Percentiles rank a stretch among this genome's conserved stretches.
Evolutionary conservation across 2,329 filamentous ascomycete species (phyloP).

Genomic region (Cryphonectria radicalis): DNA sequence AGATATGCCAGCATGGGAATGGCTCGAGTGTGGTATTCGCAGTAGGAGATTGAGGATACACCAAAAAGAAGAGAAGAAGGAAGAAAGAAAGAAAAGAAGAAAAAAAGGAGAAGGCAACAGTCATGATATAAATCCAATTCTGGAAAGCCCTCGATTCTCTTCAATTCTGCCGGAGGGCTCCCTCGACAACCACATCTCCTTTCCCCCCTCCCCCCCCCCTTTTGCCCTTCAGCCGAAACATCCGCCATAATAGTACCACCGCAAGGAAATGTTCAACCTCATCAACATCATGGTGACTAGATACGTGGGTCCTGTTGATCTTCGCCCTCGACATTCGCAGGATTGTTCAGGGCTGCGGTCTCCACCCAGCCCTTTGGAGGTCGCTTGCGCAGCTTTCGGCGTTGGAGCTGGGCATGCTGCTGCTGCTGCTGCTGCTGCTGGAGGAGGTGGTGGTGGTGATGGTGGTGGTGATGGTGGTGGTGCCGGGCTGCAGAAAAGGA

Average conservation of each 20-base stretch:
- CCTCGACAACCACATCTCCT: background rate
- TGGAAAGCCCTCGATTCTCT: background rate
- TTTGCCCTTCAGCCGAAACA: background rate
- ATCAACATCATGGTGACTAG: background rate
- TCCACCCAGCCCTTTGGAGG: slow-evolving; percentile 39
- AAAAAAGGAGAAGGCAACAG: background rate
- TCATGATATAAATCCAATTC: background rate
- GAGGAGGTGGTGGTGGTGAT: no score
- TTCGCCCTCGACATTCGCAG: slow-evolving; percentile 4
- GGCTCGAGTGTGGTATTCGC: background rate
- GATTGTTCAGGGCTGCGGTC: slow-evolving; percentile 34
- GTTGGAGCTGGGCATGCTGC: slow-evolving; percentile 34
- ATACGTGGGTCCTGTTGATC: background rate
- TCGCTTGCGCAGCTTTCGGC: slow-evolving; percentile 51
- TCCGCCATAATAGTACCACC: background rate
- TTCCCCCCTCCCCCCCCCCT: no score
- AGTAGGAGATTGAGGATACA: background rate
- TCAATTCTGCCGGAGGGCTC: background rate
- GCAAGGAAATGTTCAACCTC: background rate
- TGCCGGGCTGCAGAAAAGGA: slow-evolving; percentile 21
- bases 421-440: background rate
- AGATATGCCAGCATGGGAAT: background rate
- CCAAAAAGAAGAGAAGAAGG: background rate
- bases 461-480: slow-evolving; percentile 24
- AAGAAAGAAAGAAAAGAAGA: background rate